Evolutionary conservation across 169 alveolate genomes (phyloP), one percentile per base, ranked within the genome.

Genomic region (Eimeria praecox): DNA sequence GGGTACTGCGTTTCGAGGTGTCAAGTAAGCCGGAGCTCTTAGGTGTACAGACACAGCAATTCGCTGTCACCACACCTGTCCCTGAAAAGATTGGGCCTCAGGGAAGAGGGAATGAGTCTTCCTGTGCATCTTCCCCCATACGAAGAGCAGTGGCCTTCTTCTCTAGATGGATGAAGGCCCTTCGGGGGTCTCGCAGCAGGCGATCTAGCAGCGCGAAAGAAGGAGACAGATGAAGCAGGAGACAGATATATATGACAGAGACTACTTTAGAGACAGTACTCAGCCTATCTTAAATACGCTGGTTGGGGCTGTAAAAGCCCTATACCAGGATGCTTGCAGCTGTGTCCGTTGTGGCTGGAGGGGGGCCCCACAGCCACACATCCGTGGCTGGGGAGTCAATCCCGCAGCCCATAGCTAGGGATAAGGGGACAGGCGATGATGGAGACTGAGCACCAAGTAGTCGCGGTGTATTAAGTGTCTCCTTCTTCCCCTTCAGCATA

Each of bases 61-160:
- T 77, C 35, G 59, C 87, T 27, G 87, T 77, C 62, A 77, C 87
- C 27, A 77, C 87, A 0, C 30, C 3, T 20, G 87, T 77, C 35
- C 87, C 87, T 40, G 49, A 30, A 8, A 22, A 30, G 46, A 46
- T 71, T 1, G 24, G 9, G 46, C 20, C 82, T 12, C 49, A 16
- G 42, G 22, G 30, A 30, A 18, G 22, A 16, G 10, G 27, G 27
- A 71, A 71, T 14, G 82, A 71, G 46, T 0, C 46, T 30, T 33
- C 46, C 20, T 71, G 82, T n/a, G 16, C 16, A 12, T 10, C 40
- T 6, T 30, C 82, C 46, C 82, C 82, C 0, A 14, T 71, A 33
- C 42, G 46, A n/a, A n/a, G 82, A 12, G 82, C 82, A 5, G 0
- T n/a, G 46, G 82, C 82, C 46, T 30, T 22, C 22, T 22, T 71